Conservation (phyloP, 257 asterid genomes). For the Lithospermum erythrorhizon region DNA sequence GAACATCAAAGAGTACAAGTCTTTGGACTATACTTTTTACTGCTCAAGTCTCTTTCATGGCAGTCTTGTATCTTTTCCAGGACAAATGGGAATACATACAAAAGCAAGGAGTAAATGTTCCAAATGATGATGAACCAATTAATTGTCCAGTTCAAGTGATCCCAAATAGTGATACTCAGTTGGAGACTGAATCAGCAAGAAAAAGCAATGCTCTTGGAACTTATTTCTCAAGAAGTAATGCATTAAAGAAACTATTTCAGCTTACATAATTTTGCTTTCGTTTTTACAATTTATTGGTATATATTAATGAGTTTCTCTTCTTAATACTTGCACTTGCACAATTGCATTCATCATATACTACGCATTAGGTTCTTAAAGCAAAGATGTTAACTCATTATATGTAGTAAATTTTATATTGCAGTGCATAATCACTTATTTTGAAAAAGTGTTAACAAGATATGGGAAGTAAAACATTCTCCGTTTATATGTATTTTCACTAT, state of each 20-base stretch:
- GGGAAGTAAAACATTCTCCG: too few relatives aligned
- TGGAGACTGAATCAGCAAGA: slow-evolving; percentile 30
- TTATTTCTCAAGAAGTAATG: slow-evolving; percentile 55
- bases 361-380: too few relatives aligned
- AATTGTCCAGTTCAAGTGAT: slow-evolving; percentile 8
- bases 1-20: slow-evolving; percentile 38
- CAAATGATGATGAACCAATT: slow-evolving; percentile 5
- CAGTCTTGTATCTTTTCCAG: slow-evolving; percentile 58
- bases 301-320: not conserved
- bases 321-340: too few relatives aligned
- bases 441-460: too few relatives aligned
- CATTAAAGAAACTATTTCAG: slow-evolving; percentile 62
- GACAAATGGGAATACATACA: slow-evolving; percentile 77
- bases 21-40: slow-evolving; percentile 62
- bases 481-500: too few relatives aligned
- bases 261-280: slow-evolving; percentile 22
- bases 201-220: slow-evolving; percentile 75
- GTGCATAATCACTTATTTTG: too few relatives aligned
- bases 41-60: slow-evolving; percentile 65
- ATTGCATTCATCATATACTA: too few relatives aligned
- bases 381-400: too few relatives aligned
- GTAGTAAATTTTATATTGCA: too few relatives aligned
- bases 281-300: not conserved
- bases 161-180: slow-evolving; percentile 10
- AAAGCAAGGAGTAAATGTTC: slow-evolving; percentile 35